Percentiles rank a stretch among this genome's conserved stretches.
These are phyloP conservation scores for Tieghemostelium lacteum DNA, from an alignment of 78 protist species.

Conservation along the genomic window DNA sequence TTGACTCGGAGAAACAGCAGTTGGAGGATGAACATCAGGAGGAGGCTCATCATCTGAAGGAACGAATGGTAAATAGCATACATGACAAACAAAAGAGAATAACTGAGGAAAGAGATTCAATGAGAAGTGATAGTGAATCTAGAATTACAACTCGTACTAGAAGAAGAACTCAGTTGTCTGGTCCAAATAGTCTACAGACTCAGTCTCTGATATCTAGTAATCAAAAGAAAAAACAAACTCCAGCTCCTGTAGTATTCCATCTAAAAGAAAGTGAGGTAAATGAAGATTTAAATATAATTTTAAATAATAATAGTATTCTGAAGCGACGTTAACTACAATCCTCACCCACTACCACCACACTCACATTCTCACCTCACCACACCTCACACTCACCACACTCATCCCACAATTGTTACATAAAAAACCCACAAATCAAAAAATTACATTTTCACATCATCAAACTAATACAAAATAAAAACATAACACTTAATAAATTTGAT, in stretches of 20 bases:
- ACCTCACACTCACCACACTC: too few species aligned
- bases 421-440: too few species aligned
- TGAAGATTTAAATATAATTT: slow-evolving; percentile 54
- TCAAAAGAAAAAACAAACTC: slow-evolving; percentile 57
- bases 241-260: slow-evolving; percentile 38
- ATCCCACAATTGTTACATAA: too few species aligned
- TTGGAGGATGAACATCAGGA: slow-evolving; percentile 65
- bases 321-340: too few species aligned
- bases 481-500: too few species aligned
- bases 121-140: slow-evolving; percentile 49
- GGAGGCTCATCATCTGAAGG: slow-evolving; percentile 30
- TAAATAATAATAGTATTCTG: slow-evolving; percentile 9
- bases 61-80: slow-evolving; percentile 51
- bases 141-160: slow-evolving; percentile 53
- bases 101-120: slow-evolving; percentile 63
- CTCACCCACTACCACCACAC: too few species aligned
- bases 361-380: too few species aligned
- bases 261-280: slow-evolving; percentile 61
- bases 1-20: slow-evolving; percentile 65
- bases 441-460: too few species aligned
- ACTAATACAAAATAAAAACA: too few species aligned
- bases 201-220: slow-evolving; percentile 8
- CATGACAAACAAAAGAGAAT: slow-evolving; percentile 64
- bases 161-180: slow-evolving; percentile 72
- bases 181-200: too few species aligned